A percentile compares a stretch with the other conserved stretches of the same genome.
Evolutionary conservation across 192 early-diverging fungal species (phyloP).

Genomic region (Piromyces sp.): DNA sequence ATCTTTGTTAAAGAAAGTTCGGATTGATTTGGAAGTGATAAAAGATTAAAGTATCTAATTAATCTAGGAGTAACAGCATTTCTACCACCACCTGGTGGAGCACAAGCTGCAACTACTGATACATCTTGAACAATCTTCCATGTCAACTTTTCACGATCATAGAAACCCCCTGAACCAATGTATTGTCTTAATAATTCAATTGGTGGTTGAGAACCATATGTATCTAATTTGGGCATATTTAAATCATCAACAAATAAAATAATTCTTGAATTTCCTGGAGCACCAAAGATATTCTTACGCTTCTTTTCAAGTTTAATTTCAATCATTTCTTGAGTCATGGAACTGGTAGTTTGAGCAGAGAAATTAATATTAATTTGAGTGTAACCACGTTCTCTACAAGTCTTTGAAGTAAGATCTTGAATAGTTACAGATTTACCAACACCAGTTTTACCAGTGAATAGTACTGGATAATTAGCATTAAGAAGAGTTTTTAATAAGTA

Average conservation of each 20-base stretch:
- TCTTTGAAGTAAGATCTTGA: conserved; percentile 28
- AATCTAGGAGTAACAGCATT: conserved; percentile 31
- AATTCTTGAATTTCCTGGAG: conserved; percentile 32
- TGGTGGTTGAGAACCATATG: conserved; percentile 39
- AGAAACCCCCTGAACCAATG: conserved; percentile 34
- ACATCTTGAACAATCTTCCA: conserved; percentile 40
- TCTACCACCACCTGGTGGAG: conserved; percentile 37
- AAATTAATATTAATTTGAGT: conserved; percentile 31
- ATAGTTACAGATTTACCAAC: conserved; percentile 42
- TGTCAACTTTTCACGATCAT: conserved; percentile 35
- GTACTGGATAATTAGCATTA: conserved; percentile 20
- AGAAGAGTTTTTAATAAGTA: conserved; percentile 30
- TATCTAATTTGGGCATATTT: conserved; percentile 45
- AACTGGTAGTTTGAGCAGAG: conserved; percentile 38
- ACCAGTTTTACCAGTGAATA: conserved; percentile 35
- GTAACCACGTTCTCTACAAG: conserved; percentile 19
- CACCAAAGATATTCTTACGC: conserved; percentile 38
- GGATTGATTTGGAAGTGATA: conserved; percentile 30
- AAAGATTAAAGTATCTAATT: conserved; percentile 38
- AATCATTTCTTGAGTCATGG: conserved; percentile 38
- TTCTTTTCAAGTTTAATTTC: conserved; percentile 45
- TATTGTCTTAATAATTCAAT: conserved; percentile 38
- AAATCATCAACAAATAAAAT: conserved; percentile 44
- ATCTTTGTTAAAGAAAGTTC: conserved; percentile 29
- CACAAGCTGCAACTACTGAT: conserved; percentile 30